These are phyloP conservation scores for Botrytis porri DNA, from an alignment of 2,329 filamentous ascomycete species.

Conservation along the genomic window DNA sequence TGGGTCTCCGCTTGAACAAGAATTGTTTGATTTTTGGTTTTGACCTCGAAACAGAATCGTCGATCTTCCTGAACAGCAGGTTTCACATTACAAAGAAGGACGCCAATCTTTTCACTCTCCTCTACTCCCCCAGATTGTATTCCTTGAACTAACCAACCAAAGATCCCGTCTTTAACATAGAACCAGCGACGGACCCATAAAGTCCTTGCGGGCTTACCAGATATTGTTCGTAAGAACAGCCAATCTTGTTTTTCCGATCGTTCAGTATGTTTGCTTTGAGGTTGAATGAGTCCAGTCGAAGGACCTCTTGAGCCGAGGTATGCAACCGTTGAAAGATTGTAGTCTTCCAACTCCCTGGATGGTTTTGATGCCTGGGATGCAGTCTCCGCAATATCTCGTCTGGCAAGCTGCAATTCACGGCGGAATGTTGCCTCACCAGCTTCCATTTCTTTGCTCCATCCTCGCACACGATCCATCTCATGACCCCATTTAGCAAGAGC, in stretches of 20 bases:
- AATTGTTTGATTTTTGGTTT: constrained; percentile 90
- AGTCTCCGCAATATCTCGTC: constrained; percentile 77
- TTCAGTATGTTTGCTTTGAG: constrained; percentile 52
- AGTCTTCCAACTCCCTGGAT: constrained; percentile 89
- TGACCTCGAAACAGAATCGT: constrained; percentile 96
- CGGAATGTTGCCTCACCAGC: constrained; percentile 79
- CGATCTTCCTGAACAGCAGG: constrained; percentile 90
- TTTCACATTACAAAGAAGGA: constrained; percentile 88
- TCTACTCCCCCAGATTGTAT: constrained; percentile 78
- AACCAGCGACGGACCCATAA: constrained; percentile 92
- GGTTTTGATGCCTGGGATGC: constrained; percentile 71
- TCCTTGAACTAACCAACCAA: constrained; percentile 88
- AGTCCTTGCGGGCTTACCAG: constrained; percentile 87
- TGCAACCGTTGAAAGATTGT: constrained; percentile 84
- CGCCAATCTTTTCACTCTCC: constrained; percentile 93
- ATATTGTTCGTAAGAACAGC: constrained; percentile 78
- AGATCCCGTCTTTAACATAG: constrained; percentile 92
- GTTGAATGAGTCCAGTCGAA: constrained; percentile 48
- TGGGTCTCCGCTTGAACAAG: constrained; percentile 93
- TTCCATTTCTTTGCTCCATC: constrained; percentile 95
- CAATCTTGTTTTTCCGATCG: constrained; percentile 83
- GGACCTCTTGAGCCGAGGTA: constrained; percentile 72
- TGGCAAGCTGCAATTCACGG: constrained; percentile 73
- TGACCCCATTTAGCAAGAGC: constrained; percentile 64
- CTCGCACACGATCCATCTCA: constrained; percentile 88